Percentiles rank a stretch among this genome's conserved stretches.
Evolutionary conservation across 495 filamentous ascomycete genomes (phyloP).

Genomic region (Penicillium arizonense): DNA sequence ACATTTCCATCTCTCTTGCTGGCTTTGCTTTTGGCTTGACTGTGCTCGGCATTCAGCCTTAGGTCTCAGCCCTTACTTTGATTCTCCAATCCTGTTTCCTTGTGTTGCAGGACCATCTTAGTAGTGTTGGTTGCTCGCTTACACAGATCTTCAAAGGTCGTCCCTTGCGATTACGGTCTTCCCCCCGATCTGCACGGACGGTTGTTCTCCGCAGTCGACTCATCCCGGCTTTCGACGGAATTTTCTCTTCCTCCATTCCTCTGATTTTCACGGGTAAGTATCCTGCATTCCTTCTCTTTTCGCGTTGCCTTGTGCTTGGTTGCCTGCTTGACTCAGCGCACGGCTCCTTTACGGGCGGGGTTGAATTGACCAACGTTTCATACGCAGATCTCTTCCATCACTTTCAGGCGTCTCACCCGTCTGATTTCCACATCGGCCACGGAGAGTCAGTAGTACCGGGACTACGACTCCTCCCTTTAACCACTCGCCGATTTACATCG

Average conservation of each 20-base stretch:
- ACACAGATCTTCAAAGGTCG: constrained; percentile 4
- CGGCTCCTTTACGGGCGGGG: constrained; percentile 7
- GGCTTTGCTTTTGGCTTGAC: background rate
- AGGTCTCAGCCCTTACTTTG: background rate
- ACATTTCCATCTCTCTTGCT: constrained; percentile 2
- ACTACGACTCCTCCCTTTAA: constrained; percentile 18
- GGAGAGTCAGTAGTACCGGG: constrained; percentile 26
- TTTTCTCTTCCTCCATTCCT: constrained; percentile 6
- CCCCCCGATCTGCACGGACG: constrained; percentile 12
- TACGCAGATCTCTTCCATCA: background rate
- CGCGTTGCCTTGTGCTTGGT: background rate
- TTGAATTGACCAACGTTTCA: constrained; percentile 4
- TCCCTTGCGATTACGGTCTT: constrained; percentile 1
- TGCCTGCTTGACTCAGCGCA: constrained; percentile 8
- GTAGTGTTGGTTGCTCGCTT: background rate
- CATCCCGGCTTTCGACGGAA: constrained; percentile 8
- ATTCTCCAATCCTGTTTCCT: no score
- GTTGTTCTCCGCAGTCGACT: constrained; percentile 19
- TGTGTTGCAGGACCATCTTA: background rate
- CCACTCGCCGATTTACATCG: constrained; percentile 14
- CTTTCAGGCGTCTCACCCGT: constrained; percentile 8
- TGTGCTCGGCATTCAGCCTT: background rate
- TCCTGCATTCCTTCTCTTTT: background rate
- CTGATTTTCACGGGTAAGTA: constrained; percentile 2
- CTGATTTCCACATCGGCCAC: constrained; percentile 11